Evolutionary conservation across 1,284 basidiomycete species (phyloP), one percentile per base, ranked within the genome.

Genomic region (Taiwanofungus camphoratus): DNA sequence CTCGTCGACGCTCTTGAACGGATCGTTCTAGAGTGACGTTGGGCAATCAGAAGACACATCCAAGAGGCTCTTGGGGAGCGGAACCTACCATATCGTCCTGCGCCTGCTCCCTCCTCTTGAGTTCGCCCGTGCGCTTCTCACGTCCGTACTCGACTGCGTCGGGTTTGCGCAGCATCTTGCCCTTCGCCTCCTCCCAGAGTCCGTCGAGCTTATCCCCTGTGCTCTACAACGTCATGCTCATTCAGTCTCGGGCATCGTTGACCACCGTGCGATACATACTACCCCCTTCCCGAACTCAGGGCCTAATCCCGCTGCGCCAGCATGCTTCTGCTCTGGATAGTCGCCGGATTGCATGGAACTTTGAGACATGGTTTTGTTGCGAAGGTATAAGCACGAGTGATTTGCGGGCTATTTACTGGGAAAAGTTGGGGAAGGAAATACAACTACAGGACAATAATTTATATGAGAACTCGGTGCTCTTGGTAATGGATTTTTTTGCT

Each of bases 171-270:
- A 67, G 63, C 6, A 78, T 42, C 55, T 76, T 79, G 3, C 78
- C 77, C 49, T 65, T 69, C 20, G 76, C 23, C 52, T 76, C 64
- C 44, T 80, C 76, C 48, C 69, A 70, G 12, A 73, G n/a, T 0
- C 77, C 76, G 4, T 49, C 52, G 1, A 79, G 31, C 53, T 71
- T 77, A 29, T 79, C 75, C 6, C 56, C 58, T 0, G 74, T 50
- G 2, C 64, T 63, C 77, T 79, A 30, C 26, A 26, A 36, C n/a
- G 7, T n/a, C 13, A 3, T 22, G 29, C 18, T 6, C 12, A 2
- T 26, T 44, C 4, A 45, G 40, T 3, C 3, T 30, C 18, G 15
- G n/a, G n/a, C n/a, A n/a, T n/a, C n/a, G n/a, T n/a, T n/a, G n/a
- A n/a, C n/a, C n/a, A n/a, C 23, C 20, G 38, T 16, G n/a, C 20